These are phyloP conservation scores for Paracorniculantispora psalliotae DNA, from an alignment of 2,329 filamentous ascomycete species.

Conservation along the genomic window DNA sequence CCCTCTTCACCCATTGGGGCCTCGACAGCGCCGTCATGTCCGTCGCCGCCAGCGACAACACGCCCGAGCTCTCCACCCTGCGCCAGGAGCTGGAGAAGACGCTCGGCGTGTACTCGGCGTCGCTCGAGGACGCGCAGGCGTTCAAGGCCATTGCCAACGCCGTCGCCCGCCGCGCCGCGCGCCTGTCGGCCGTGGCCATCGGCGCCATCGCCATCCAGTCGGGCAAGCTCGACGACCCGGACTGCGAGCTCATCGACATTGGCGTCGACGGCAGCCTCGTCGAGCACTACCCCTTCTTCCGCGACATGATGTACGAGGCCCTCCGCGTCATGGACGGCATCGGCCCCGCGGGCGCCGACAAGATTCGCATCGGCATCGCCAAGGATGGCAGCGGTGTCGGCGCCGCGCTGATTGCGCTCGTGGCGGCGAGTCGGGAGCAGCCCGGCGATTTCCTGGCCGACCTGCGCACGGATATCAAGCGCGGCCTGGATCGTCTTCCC, in stretches of 20 bases:
- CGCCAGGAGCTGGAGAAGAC: conserved; percentile 73
- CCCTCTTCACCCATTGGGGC: conserved; percentile 76
- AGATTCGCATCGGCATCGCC: conserved; percentile 89
- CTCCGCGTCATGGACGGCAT: conserved; percentile 72
- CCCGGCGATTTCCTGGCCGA: conserved; percentile 38
- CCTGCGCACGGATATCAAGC: conserved; percentile 35
- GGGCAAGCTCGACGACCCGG: conserved; percentile 58
- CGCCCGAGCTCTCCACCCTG: conserved; percentile 64
- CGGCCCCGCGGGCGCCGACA: conserved; percentile 72
- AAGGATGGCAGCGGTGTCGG: conserved; percentile 86
- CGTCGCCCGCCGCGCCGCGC: conserved; percentile 81
- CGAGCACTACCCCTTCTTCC: conserved; percentile 92
- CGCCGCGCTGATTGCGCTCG: conserved; percentile 87
- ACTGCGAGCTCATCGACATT: conserved; percentile 74
- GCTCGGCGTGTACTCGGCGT: conserved; percentile 70
- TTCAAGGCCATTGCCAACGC: conserved; percentile 80
- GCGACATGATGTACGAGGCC: conserved; percentile 80
- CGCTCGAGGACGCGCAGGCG: conserved; percentile 77
- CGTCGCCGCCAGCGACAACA: conserved; percentile 75
- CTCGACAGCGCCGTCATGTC: conserved; percentile 89
- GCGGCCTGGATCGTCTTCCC: conserved; percentile 29
- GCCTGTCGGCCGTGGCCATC: conserved; percentile 82
- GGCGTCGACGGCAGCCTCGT: conserved; percentile 93
- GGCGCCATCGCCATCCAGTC: conserved; percentile 79
- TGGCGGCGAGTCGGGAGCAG: conserved; percentile 67